A percentile compares a stretch with the other conserved stretches of the same genome.
Evolutionary conservation across 1,284 basidiomycete genomes (phyloP).

Genomic region (Rhizopogon parksii): DNA sequence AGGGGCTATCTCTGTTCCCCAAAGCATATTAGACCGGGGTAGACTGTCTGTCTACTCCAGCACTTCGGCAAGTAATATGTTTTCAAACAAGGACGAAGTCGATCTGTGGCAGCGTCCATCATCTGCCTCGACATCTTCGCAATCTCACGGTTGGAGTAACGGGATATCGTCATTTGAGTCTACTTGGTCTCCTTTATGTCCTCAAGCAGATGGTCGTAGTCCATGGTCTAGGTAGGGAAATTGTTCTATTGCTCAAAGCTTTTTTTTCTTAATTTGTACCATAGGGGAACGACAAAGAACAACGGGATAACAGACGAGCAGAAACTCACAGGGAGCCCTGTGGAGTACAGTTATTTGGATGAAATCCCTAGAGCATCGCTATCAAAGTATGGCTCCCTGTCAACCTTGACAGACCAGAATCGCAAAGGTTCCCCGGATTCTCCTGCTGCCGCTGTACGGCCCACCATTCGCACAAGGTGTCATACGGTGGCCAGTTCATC

Average conservation of each 20-base stretch:
- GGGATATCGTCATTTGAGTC: conserved; percentile 23
- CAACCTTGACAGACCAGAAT: conserved; percentile 10
- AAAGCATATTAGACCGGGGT: conserved; percentile 35
- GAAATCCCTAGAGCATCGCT: conserved; percentile 2
- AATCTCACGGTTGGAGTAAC: conserved; percentile 33
- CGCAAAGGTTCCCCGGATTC: not conserved
- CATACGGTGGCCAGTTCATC: conserved; percentile 4
- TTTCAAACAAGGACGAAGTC: conserved; percentile 32
- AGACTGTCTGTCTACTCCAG: conserved; percentile 48
- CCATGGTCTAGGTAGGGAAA: conserved; percentile 1
- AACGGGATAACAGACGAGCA: not conserved
- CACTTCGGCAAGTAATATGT: conserved; percentile 40
- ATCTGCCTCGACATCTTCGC: conserved; percentile 51
- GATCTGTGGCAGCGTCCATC: conserved; percentile 39
- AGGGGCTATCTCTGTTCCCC: conserved; percentile 37
- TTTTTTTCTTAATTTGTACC: not conserved
- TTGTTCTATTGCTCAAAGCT: not conserved
- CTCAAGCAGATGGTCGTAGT: conserved; percentile 5
- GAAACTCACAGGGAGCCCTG: not conserved
- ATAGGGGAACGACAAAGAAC: not conserved
- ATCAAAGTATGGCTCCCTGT: conserved; percentile 6
- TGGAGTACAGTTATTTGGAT: conserved; percentile 2
- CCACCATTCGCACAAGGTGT: conserved; percentile 1
- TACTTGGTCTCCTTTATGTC: conserved; percentile 16
- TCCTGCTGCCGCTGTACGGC: not conserved